These are phyloP conservation scores for Sapria himalayana DNA, from an alignment of 345 rosid species.

Conservation along the genomic window DNA sequence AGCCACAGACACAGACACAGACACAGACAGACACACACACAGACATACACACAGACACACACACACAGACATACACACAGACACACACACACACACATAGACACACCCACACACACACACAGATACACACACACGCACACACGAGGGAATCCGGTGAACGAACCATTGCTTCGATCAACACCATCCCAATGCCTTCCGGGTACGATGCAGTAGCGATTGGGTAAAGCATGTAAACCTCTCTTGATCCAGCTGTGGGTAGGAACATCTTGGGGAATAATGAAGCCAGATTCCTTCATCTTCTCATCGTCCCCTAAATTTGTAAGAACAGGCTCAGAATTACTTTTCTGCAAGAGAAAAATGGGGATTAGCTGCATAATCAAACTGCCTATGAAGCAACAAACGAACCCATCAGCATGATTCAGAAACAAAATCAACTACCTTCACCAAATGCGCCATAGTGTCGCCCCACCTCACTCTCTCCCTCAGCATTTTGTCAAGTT, in stretches of 20 bases:
- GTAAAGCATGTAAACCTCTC: slow-evolving; percentile 59
- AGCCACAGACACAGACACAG: too few species aligned
- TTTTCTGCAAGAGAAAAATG: slow-evolving; percentile 29
- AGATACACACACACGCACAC: too few species aligned
- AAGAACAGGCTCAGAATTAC: slow-evolving; percentile 23
- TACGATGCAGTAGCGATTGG: slow-evolving; percentile 67
- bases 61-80: too few species aligned
- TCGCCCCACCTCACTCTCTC: slow-evolving; percentile 75
- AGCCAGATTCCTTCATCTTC: slow-evolving; percentile 83
- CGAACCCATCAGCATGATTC: not conserved
- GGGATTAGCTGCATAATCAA: slow-evolving; percentile 1
- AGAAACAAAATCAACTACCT: slow-evolving; percentile 23
- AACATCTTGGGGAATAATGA: slow-evolving; percentile 58
- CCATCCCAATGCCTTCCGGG: slow-evolving; percentile 99
- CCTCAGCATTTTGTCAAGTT: slow-evolving; percentile 64
- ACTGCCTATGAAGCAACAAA: not conserved
- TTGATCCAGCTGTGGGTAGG: slow-evolving; percentile 76
- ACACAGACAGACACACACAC: too few species aligned
- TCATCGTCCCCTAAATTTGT: slow-evolving; percentile 60
- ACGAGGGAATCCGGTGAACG: too few species aligned
- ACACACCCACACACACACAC: too few species aligned
- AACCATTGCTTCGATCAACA: slow-evolving; percentile 78
- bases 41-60: too few species aligned
- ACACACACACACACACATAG: too few species aligned
- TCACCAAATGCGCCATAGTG: slow-evolving; percentile 91